Evolutionary conservation across 2,329 filamentous ascomycete species (phyloP), one percentile per base, ranked within the genome.

Genomic region (Fusarium cyanostomum): DNA sequence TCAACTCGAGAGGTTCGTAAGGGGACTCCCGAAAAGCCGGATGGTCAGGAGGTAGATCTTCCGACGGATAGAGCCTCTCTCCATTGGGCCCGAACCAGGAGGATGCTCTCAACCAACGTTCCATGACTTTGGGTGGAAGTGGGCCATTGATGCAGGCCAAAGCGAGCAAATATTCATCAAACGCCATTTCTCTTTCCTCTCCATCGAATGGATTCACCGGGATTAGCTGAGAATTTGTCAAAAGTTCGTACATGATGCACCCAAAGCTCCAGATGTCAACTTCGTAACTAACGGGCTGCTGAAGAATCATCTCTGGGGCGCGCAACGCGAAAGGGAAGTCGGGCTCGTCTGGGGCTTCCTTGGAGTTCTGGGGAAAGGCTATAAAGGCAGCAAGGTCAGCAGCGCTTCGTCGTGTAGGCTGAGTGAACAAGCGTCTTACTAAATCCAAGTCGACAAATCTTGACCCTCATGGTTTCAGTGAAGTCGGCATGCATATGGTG

Each of bases 181-280:
- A 18, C 8, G 9, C 16, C 28, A 18, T 15, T 27, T 34, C 12
- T 16, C 7, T 27, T 37, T 16, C 30, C 5, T 26, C 11, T 16
- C 10, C n/a, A 31, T 7, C 13, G 15, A n/a, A 18, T 6, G 27
- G 24, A 28, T 24, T 34, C 7, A 37, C 31, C 6, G 39, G 44
- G 24, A 56, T 44, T 5, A 56, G 31, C 11, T n/a, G 52, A 10
- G 15, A 13, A 6, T 33, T 31, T 18, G 52, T 56, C 11, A 46
- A 27, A 4, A 59, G 52, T 31, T 50, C 37, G 13, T 53, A 56
- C 24, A 59, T 31, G 13, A 59, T 44, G 15, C 44, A 51, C 10
- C 44, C 56, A 33, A 56, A 59, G 18, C 45, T 34, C 56, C 45
- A 56, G 11, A 52, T 39, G 11, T 52, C 45, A 26, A 15, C 13